These are phyloP conservation scores for Sporobolus alterniflorus DNA, from an alignment of 202 grass and related monocot genomes.

Conservation along the genomic window DNA sequence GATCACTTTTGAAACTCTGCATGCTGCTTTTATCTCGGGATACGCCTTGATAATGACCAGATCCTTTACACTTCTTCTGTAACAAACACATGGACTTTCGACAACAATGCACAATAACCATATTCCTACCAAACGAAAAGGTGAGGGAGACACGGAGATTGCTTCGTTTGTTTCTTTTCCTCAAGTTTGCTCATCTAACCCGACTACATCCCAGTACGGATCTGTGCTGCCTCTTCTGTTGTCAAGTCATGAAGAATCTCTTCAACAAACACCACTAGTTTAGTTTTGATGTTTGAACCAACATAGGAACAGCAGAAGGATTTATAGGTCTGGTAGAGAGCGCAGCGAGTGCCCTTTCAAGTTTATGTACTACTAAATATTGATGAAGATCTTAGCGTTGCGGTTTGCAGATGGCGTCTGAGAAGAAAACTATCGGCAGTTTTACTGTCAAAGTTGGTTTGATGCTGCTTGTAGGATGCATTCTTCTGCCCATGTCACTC, in stretches of 20 bases:
- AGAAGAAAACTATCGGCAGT: constrained; percentile 36
- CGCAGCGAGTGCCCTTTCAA: neutral
- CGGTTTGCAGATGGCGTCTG: constrained; percentile 25
- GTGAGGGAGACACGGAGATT: constrained; percentile 15
- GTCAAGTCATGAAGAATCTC: constrained; percentile 7
- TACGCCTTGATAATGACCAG: neutral
- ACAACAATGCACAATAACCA: constrained; percentile 6
- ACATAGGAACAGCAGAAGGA: neutral
- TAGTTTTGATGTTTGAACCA: constrained; percentile 36
- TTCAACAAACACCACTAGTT: constrained; percentile 34
- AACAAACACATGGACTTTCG: constrained; percentile 21
- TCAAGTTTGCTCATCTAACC: constrained; percentile 32
- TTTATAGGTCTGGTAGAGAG: neutral
- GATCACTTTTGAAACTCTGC: neutral
- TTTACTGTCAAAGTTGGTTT: constrained; percentile 31
- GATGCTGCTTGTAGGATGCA: constrained; percentile 37
- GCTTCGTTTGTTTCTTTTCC: constrained; percentile 16
- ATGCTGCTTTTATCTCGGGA: neutral
- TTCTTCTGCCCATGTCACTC: constrained; percentile 29
- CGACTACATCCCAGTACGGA: neutral
- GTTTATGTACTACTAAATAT: neutral
- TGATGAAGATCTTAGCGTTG: constrained; percentile 9
- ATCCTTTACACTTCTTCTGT: neutral
- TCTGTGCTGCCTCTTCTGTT: neutral
- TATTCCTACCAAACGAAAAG: constrained; percentile 47